Base-by-base conservation (phyloP, 306 rosid genomes). In the Medicago ruthenica region DNA sequence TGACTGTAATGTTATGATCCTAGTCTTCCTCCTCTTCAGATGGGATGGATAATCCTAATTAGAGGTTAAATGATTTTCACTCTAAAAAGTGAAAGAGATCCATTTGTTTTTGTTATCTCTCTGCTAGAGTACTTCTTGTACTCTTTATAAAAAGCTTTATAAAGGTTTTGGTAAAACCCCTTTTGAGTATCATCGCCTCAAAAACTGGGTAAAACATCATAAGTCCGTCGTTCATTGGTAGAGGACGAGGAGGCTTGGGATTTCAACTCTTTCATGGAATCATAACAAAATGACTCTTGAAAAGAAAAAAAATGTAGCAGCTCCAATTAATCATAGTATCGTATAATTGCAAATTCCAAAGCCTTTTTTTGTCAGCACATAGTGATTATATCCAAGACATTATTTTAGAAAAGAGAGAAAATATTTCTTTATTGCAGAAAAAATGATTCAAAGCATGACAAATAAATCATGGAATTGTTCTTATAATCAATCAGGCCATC, bases 191-290 rank as follows among this genome's bases (percentile, higher is more conserved):
- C 61, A 34, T 55, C 61, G 20, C 61, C 61, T 55, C 31, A 34
- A 9, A 55, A 55, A 55, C 34, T 55, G 61, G 20, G 61, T 7
- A 55, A 55, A 55, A 55, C 61, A 55, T 55, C 61, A 20, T 54
- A 17, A 18, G 5, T 31, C 61, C 61, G 18, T 54, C 31, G 18
- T 54, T 54, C 31, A 54, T 9, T 9, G 61, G 61, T 55, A 55
- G 20, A 20, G 61, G 61, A 55, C 9, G 61, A 20, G 61, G 24
- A 17, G 61, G 61, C 11, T 15, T 1, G 0, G 27, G 14, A 3
- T 18, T 8, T 18, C 20, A 20, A 20, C 14, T 55, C 12, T 55
- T 21, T 20, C 15, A 20, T 20, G 31, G 61, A 18, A 34, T 6
- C 31, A 55, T 55, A 9, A 3, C 27, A 53, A 20, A 53, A 20